These are phyloP conservation scores for Skeletonema grethae DNA, from an alignment of 108 stramenopile genomes.

Conservation along the genomic window DNA sequence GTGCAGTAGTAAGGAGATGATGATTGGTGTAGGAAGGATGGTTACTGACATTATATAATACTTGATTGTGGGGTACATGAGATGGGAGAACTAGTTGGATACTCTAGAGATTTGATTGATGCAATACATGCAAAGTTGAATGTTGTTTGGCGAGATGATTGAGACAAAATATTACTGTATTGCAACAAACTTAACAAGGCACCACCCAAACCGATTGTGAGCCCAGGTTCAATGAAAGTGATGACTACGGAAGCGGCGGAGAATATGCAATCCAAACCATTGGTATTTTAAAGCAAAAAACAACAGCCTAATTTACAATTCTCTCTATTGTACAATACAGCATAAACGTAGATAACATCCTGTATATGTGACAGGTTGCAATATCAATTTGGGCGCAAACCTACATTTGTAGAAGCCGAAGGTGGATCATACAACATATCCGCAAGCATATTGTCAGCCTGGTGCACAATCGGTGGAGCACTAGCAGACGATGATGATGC, in stretches of 20 bases:
- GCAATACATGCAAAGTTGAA: neutral
- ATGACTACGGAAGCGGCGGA: neutral
- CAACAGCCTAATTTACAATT: slow-evolving; percentile 1
- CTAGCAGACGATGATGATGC: neutral
- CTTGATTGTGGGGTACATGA: too few species aligned
- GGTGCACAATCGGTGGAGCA: neutral
- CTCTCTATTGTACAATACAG: neutral
- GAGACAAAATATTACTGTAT: too few species aligned
- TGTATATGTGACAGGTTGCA: neutral
- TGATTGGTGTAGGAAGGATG: neutral
- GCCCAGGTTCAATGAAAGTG: neutral
- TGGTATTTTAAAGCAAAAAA: neutral
- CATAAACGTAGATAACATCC: neutral
- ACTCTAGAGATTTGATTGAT: too few species aligned
- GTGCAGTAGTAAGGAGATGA: slow-evolving; percentile 16
- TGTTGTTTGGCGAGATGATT: neutral
- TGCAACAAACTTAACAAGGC: too few species aligned
- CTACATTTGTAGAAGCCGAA: neutral
- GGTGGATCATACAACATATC: neutral
- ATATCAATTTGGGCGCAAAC: neutral
- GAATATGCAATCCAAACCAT: neutral
- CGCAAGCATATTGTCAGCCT: neutral
- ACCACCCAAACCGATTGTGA: neutral
- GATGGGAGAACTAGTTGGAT: too few species aligned
- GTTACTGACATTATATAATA: too few species aligned